These are phyloP conservation scores for Lodderomyces beijingensis DNA, from an alignment of 1,139 yeast genomes.

Conservation along the genomic window DNA sequence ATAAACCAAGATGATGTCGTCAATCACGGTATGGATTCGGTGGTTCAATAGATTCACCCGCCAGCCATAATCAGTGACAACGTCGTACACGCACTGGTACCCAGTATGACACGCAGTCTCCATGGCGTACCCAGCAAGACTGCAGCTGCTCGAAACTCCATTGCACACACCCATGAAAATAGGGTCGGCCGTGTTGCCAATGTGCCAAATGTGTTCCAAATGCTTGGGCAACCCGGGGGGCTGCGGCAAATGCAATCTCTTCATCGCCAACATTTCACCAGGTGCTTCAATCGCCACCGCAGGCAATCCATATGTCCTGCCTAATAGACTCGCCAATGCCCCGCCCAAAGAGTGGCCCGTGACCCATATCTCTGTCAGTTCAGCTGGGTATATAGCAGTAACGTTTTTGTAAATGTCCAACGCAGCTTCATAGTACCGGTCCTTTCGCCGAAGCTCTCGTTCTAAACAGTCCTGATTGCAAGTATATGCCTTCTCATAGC, in stretches of 20 bases:
- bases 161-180: constrained; percentile 95
- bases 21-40: constrained; percentile 87
- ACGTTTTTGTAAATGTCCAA: constrained; percentile 78
- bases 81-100: constrained; percentile 81
- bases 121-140: constrained; percentile 95
- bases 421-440: constrained; percentile 78
- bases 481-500: constrained; percentile 79
- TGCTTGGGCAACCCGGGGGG: constrained; percentile 87
- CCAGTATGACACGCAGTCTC: constrained; percentile 96
- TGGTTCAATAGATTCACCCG: constrained; percentile 83
- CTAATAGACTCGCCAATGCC: constrained; percentile 73
- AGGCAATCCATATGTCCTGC: constrained; percentile 87
- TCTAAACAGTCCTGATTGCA: constrained; percentile 90
- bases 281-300: constrained; percentile 92
- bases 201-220: constrained; percentile 85
- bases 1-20: constrained; percentile 66
- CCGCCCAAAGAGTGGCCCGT: constrained; percentile 98
- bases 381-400: constrained; percentile 57
- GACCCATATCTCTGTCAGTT: constrained; percentile 69
- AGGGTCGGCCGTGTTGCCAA: constrained; percentile 97
- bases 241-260: constrained; percentile 81
- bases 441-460: constrained; percentile 65
- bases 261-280: constrained; percentile 81
- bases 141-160: constrained; percentile 89
- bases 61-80: constrained; percentile 89